Evolutionary conservation across 352 stramenopile genomes (phyloP).

Genomic region (Pythium folliculosum): DNA sequence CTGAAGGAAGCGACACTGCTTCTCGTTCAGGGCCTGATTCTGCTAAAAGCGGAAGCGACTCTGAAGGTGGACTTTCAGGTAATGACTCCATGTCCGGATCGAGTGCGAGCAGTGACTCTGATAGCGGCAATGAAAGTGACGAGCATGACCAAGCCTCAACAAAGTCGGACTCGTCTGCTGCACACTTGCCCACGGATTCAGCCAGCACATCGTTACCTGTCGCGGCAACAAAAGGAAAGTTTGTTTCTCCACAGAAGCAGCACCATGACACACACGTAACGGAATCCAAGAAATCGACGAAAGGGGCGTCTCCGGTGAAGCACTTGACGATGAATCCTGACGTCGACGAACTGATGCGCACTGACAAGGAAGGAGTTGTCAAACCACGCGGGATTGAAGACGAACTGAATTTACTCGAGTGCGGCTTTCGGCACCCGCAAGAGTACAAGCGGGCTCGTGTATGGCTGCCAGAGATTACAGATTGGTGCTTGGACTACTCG

Average conservation of each 20-base stretch:
- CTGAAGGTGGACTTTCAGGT: conserved; percentile 34
- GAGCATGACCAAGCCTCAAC: conserved; percentile 2
- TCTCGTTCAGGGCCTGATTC: conserved; percentile 42
- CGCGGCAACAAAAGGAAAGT: neutral
- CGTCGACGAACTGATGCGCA: conserved; percentile 79
- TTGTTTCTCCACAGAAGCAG: neutral
- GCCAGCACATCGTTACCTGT: conserved; percentile 4
- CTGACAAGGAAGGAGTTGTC: conserved; percentile 51
- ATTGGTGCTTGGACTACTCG: conserved; percentile 88
- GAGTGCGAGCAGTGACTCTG: conserved; percentile 42
- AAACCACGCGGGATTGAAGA: conserved; percentile 53
- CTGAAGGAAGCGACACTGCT: conserved; percentile 50
- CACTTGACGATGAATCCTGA: conserved; percentile 46
- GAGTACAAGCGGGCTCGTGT: conserved; percentile 66
- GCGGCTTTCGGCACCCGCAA: conserved; percentile 68
- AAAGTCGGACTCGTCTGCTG: conserved; percentile 1
- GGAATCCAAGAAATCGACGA: conserved; percentile 7
- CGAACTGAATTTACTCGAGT: conserved; percentile 79
- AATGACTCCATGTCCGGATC: conserved; percentile 39
- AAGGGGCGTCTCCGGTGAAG: conserved; percentile 11
- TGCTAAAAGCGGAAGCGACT: conserved; percentile 48
- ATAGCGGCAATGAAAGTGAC: conserved; percentile 65
- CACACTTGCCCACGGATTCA: neutral
- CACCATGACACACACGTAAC: conserved; percentile 6
- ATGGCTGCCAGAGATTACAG: conserved; percentile 83